Conservation (phyloP, 2,329 filamentous ascomycete genomes). For the Hypoxylon sp. region DNA sequence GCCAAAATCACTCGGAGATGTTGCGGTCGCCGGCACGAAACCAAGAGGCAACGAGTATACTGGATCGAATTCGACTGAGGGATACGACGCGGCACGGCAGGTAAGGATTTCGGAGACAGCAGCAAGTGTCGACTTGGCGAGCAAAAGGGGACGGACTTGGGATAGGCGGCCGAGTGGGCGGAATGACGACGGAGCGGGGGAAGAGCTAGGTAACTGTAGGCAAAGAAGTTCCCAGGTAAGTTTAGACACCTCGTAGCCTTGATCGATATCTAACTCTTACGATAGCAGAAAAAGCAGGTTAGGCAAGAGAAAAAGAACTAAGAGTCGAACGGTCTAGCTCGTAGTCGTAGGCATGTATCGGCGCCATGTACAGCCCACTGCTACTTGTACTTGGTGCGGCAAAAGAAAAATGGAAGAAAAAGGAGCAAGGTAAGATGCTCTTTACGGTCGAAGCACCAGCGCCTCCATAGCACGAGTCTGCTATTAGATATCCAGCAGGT, state of each 20-base stretch:
- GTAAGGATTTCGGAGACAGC: conserved; percentile 14
- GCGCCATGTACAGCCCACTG: conserved; percentile 12
- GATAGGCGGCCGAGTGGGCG: conserved; percentile 19
- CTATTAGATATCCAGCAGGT: not conserved
- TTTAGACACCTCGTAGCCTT: not conserved
- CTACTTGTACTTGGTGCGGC: conserved; percentile 4
- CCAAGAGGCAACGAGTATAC: not conserved
- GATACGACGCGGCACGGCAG: conserved; percentile 18
- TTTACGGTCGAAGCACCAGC: conserved; percentile 2
- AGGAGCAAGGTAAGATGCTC: not conserved
- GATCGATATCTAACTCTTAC: not conserved
- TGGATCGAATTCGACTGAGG: conserved; percentile 17
- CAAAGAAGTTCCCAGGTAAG: conserved; percentile 2
- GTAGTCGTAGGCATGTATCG: not conserved
- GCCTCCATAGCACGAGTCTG: conserved; percentile 10
- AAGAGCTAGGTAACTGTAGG: conserved; percentile 19
- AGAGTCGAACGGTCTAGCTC: not conserved
- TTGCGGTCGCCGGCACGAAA: conserved; percentile 9
- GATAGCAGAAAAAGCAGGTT: too few relatives aligned
- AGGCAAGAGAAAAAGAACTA: not conserved
- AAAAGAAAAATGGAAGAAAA: conserved; percentile 8
- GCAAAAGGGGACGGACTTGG: conserved; percentile 19
- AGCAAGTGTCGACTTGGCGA: conserved; percentile 20
- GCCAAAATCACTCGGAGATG: conserved; percentile 16
- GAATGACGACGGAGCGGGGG: conserved; percentile 31